Base-by-base conservation (phyloP, 768 basidiomycete species). In the Tephrocybe sp. region DNA sequence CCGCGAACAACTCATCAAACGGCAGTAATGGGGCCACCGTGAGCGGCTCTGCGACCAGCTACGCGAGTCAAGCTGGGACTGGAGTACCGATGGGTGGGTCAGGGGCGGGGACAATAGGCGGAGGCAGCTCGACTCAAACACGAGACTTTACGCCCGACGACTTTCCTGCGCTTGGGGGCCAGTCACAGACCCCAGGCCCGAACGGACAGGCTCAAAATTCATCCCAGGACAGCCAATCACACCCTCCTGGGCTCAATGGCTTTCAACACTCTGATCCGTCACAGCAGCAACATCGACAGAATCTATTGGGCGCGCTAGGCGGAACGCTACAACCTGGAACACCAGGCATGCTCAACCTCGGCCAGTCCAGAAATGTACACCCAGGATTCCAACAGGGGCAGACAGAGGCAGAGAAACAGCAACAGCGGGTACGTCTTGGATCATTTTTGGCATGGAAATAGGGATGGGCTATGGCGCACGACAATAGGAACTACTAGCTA, bases 101-200 rank as follows among this genome's bases (percentile, higher is more conserved):
- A 65, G 65, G 53, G 63, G 62, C 67, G 24, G 74, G 74, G 28
- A 60, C 69, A 37, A 65, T 68, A 55, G 70, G 65, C 33, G 67
- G 68, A 42, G 65, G 70, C 34, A 68, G 61, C 40, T 60, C 68
- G 50, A 68, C 64, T 55, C 77, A 79, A 58, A 68, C 79, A 50
- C 75, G 85, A 62, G 85, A 87, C 65, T 89, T 93, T 54, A 88
- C 86, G n/a, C 83, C 86, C 34, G 90, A 93, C 58, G 92, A 94
- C 72, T 93, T 94, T 65, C 92, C 92, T 45, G 92, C 92, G 15
- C 73, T 94, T 23, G 87, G 90, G 10, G 87, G 85, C 46, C 84
- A 80, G 58, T 69, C 74, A 51, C 74, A 77, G 56, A 51, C 73
- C 51, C 69, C 70, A 62, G 63, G 58, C 37, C 72, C 72, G 56